phyloP scores from a whole-genome alignment of 2,329 filamentous ascomycete species.

The Ascomycota sp. region DNA sequence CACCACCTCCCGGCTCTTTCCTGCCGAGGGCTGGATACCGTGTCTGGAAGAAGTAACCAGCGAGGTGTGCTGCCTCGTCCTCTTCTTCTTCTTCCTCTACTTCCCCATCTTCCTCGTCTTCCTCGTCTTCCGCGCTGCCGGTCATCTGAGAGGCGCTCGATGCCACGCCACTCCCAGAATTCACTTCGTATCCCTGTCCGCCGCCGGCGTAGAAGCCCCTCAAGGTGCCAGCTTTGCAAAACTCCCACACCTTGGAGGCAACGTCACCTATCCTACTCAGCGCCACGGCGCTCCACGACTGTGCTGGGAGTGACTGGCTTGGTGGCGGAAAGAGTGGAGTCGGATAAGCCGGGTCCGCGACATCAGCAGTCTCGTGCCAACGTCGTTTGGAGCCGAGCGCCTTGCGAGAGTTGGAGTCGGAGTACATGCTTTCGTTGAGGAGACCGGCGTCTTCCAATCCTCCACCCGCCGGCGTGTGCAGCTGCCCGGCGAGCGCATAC shows the following conservation, averaged over 20 bases:
- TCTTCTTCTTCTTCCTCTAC: not conserved
- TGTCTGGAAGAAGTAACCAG: too few species aligned
- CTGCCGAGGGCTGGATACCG: too few species aligned
- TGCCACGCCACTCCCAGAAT: not conserved
- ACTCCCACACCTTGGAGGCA: constrained; percentile 62
- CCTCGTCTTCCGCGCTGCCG: constrained; percentile 1
- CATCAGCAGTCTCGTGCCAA: constrained; percentile 14
- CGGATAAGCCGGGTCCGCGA: constrained; percentile 9
- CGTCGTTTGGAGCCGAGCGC: constrained; percentile 25
- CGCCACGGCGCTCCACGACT: constrained; percentile 34
- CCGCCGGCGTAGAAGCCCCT: constrained; percentile 72
- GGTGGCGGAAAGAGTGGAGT: constrained; percentile 13
- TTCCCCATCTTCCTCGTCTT: not conserved
- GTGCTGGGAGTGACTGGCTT: constrained; percentile 9
- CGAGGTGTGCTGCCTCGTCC: constrained; percentile 8
- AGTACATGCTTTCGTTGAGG: constrained; percentile 32
- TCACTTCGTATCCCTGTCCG: constrained; percentile 44
- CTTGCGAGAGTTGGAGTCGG: constrained; percentile 31
- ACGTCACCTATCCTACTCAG: constrained; percentile 41
- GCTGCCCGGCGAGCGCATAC: constrained; percentile 31
- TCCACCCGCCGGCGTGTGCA: constrained; percentile 21
- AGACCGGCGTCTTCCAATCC: constrained; percentile 10
- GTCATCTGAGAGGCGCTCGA: constrained; percentile 3
- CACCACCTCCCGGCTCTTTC: too few species aligned
- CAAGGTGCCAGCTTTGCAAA: constrained; percentile 55